Evolutionary conservation across 495 filamentous ascomycete species (phyloP).

Genomic region (Echria macrotheca): DNA sequence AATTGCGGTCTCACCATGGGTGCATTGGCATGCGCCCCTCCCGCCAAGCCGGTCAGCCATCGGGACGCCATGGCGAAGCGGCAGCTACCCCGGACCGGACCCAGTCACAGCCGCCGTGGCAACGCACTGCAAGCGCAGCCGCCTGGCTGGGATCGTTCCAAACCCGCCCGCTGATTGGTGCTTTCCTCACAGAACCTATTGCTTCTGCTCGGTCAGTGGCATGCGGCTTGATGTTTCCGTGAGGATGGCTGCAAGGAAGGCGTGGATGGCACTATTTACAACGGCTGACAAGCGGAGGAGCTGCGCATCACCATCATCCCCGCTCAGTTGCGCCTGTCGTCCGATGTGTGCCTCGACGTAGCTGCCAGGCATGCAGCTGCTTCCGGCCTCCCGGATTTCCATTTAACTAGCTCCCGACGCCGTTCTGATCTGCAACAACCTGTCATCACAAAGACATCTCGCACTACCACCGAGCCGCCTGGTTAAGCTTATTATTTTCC

Average conservation of each 20-base stretch:
- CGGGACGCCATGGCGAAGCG: neutral
- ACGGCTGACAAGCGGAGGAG: neutral
- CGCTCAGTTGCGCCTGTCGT: too few species aligned
- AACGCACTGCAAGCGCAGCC: neutral
- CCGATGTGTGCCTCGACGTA: too few species aligned
- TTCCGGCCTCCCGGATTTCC: too few species aligned
- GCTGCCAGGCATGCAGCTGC: too few species aligned
- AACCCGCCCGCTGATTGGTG: slow-evolving; percentile 1
- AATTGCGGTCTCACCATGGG: neutral
- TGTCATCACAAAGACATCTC: too few species aligned
- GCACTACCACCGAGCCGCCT: neutral
- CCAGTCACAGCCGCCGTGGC: slow-evolving; percentile 5
- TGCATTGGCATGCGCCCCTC: neutral
- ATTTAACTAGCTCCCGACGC: too few species aligned
- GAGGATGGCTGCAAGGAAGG: slow-evolving; percentile 3
- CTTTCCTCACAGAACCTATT: neutral
- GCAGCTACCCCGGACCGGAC: neutral
- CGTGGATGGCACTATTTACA: slow-evolving; percentile 1
- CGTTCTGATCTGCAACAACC: too few species aligned
- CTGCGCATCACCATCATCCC: neutral
- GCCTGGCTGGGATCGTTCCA: neutral
- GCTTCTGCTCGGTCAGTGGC: neutral
- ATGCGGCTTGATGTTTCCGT: neutral
- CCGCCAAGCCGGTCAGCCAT: too few species aligned
- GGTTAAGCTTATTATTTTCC: neutral